Evolutionary conservation across 495 filamentous ascomycete species (phyloP).

Genomic region (Podospora anserina): DNA sequence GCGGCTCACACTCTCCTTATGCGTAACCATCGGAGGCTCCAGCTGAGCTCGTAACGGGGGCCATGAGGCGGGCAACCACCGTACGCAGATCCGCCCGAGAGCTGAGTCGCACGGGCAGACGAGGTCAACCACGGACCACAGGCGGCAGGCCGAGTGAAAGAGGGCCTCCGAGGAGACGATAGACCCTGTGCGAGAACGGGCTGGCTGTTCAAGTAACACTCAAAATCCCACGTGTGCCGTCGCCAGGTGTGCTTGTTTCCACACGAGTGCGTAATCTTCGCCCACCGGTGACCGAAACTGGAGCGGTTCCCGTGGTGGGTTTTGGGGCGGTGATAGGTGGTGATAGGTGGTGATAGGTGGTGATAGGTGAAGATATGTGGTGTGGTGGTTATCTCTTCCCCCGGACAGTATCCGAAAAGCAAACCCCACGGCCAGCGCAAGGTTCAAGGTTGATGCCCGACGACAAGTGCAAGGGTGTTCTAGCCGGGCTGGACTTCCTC

Average conservation of each 20-base stretch:
- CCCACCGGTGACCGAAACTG: neutral
- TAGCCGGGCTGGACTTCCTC: neutral
- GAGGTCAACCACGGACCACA: neutral
- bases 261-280: neutral
- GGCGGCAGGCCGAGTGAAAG: neutral
- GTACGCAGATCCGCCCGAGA: constrained; percentile 2
- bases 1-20: neutral
- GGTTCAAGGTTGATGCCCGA: neutral
- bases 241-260: neutral
- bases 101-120: constrained; percentile 13
- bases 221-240: neutral
- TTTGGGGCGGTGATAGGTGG: neutral
- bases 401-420: too few relatives aligned
- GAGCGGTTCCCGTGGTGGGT: neutral
- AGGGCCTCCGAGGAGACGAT: neutral
- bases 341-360: neutral
- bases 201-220: neutral
- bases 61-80: constrained; percentile 10
- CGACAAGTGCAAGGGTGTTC: neutral
- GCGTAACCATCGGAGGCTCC: neutral
- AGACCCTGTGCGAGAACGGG: neutral
- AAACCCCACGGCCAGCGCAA: too few relatives aligned
- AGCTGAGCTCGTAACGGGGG: constrained; percentile 17
- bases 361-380: neutral
- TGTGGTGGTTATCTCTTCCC: neutral